Evolutionary conservation across 1,284 basidiomycete species (phyloP), one percentile per base, ranked within the genome.

Genomic region (Erythrobasidium hasegawianum): DNA sequence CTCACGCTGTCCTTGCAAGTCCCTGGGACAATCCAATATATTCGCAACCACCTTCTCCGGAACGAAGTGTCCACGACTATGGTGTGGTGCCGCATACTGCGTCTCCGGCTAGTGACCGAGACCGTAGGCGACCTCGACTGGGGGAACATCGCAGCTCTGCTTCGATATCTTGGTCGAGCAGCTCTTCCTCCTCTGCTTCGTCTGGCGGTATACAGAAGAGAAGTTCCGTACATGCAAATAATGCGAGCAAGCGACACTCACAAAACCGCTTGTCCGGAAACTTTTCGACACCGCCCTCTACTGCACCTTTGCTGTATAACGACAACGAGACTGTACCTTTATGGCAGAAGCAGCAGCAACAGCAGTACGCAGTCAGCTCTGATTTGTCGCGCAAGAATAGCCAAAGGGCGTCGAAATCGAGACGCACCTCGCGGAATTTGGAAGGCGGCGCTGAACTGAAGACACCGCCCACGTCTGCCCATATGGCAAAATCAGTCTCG

Each of bases 331-430:
- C 7, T 16, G n/a, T 24, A 24, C 43, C 43, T 47, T 14, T 47
- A 18, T 47, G 43, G 43, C 43, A 47, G 43, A 54, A 22, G 24
- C 22, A 54, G 52, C 52, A 54, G 52, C 52, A 24, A 20, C 52
- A 54, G 52, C 52, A 54, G 52, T 26, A 9, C n/a, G 52, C 52
- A 54, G 52, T 5, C 52, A 54, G 27, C 52, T 26, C 52, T 49
- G 45, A 4, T 24, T 24, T 24, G 18, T 27, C 27, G 52, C 43
- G 43, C 4, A 47, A 24, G 43, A 47, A 24, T 16, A 47, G 16
- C 43, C 16, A 47, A 24, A 47, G 43, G n/a, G 22, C 16, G 14
- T 24, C 16, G 8, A 24, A 47, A 8, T 47, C 43, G 7, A n/a
- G 43, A 24, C 43, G 43, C n/a, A 47, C n/a, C 43, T 47, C 43